Evolutionary conservation across 345 rosid species (phyloP).

Genomic region (Noccaea bulbosa): DNA sequence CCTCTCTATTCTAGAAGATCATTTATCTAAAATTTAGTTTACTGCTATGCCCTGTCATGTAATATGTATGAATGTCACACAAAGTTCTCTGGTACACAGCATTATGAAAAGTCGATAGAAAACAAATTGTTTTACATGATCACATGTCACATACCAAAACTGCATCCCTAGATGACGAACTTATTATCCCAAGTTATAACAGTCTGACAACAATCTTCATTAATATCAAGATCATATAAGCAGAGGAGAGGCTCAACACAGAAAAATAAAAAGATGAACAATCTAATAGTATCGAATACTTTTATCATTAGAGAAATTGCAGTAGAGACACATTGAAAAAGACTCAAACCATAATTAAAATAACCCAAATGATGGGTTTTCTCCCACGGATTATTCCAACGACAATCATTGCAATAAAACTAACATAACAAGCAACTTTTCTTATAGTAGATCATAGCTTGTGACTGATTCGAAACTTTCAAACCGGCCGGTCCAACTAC

Average conservation of each 20-base stretch:
- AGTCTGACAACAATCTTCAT: constrained; percentile 35
- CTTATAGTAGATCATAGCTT: constrained; percentile 7
- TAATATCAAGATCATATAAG: constrained; percentile 8
- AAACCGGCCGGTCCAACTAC: constrained; percentile 39
- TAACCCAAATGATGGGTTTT: constrained; percentile 42
- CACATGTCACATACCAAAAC: constrained; percentile 17
- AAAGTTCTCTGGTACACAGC: too few relatives aligned
- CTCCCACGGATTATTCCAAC: constrained; percentile 46
- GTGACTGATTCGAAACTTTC: constrained; percentile 19
- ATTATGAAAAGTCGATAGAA: too few relatives aligned
- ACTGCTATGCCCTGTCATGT: neutral
- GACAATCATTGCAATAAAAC: constrained; percentile 41
- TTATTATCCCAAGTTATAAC: constrained; percentile 30
- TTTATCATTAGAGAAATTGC: constrained; percentile 39
- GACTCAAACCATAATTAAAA: constrained; percentile 45
- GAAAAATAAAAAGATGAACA: neutral
- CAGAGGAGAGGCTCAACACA: neutral
- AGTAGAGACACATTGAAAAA: constrained; percentile 35
- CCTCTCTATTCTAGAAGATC: neutral
- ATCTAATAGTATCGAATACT: neutral
- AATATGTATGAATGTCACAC: neutral
- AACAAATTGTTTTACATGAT: neutral
- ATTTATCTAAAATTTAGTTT: neutral
- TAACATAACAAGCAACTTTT: neutral
- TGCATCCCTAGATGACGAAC: constrained; percentile 20